Evolutionary conservation across 2,329 filamentous ascomycete species (phyloP), one percentile per base, ranked within the genome.

Genomic region (Hymenoscyphus scutula): DNA sequence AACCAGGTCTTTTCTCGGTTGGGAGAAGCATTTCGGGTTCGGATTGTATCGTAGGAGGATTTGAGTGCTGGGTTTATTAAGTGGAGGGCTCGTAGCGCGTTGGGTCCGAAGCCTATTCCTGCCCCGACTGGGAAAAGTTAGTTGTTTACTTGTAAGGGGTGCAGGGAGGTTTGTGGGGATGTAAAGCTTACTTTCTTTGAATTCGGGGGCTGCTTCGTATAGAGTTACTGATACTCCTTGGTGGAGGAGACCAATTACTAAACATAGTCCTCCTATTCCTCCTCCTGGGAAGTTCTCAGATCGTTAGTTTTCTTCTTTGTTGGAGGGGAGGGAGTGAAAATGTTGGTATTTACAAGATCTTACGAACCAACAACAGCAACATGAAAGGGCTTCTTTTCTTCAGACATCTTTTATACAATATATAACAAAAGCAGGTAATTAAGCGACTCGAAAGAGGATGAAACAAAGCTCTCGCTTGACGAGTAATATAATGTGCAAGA

Each of bases 101-200:
- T 74, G 32, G 71, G 70, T 10, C 71, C 71, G 37, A 74, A 73
- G 3, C 70, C 68, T 13, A 74, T 67, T 3, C 72, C 73, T 5
- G 73, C 73, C 11, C 73, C 73, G 19, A 73, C 45, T 51, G 19
- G 45, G 45, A 4, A 10, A 3, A 25, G 7, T 51, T 51, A 51
- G n/a, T 51, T 23, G 23, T 2, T 23, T 51, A 2, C 23, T 51
- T 23, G 19, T 45, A 11, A n/a, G 37, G 37, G 11, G 37, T 15
- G 2, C 13, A 17, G 41, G n/a, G 41, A 19, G 41, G 41, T 10
- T n/a, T n/a, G 17, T 45, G 2, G 8, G 23, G 25, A 23, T 23
- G 45, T 25, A 13, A 23, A 25, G 4, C 45, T 13, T 25, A 51
- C 45, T 72, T 62, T 73, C 71, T 23, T 68, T 68, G 60, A 74